Conservation (phyloP, 768 basidiomycete genomes). For the Boletus subcaerulescens region DNA sequence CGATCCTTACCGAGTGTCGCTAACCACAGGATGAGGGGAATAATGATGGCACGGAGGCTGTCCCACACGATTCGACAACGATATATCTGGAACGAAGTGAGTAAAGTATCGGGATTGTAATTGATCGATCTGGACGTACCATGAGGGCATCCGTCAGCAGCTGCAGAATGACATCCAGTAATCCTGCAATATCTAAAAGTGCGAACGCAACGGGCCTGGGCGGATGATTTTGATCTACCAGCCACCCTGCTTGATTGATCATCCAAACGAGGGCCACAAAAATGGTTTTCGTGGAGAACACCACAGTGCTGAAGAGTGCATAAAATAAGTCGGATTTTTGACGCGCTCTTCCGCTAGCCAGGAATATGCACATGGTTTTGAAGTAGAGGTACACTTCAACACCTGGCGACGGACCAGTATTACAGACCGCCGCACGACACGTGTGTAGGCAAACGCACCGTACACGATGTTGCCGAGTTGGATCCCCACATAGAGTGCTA, state of each 20-base stretch:
- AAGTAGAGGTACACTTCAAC: constrained; percentile 15
- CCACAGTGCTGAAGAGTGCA: constrained; percentile 11
- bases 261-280: background rate
- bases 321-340: constrained; percentile 9
- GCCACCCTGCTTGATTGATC: constrained; percentile 27
- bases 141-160: constrained; percentile 29
- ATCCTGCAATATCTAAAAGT: no score
- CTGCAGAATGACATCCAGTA: constrained; percentile 18
- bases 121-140: constrained; percentile 10
- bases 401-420: background rate
- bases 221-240: constrained; percentile 26
- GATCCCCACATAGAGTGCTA: background rate
- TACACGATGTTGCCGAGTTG: background rate
- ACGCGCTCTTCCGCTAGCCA: background rate
- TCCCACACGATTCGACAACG: constrained; percentile 33
- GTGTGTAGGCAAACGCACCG: background rate
- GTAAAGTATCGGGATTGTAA: background rate
- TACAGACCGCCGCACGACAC: background rate
- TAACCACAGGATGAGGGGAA: constrained; percentile 13
- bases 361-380: constrained; percentile 10
- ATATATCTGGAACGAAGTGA: constrained; percentile 8
- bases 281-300: background rate
- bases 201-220: no score
- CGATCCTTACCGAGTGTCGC: constrained; percentile 7
- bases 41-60: constrained; percentile 2